Percentiles rank a stretch among this genome's conserved stretches.
Conservation (phyloP, 768 basidiomycete species). For the Lyophyllum semitale region DNA sequence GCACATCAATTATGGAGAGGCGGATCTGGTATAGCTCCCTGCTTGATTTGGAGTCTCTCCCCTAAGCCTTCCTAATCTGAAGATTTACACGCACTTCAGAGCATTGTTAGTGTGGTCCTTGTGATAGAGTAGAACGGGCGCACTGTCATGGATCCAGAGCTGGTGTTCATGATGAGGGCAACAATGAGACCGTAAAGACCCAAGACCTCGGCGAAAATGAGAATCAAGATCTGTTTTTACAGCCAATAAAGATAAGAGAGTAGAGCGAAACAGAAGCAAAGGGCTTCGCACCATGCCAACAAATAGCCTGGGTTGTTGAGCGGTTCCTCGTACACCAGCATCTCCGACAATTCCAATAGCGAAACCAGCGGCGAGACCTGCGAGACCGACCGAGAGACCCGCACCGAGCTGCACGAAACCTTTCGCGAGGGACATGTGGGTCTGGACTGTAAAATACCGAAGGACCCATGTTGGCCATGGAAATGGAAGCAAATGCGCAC, state of each 20-base stretch:
- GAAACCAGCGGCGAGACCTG: slow-evolving; percentile 96
- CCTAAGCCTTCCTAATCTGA: slow-evolving; percentile 1
- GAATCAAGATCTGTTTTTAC: slow-evolving; percentile 78
- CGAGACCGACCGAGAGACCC: slow-evolving; percentile 88
- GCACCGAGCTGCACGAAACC: slow-evolving; percentile 95
- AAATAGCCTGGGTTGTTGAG: slow-evolving; percentile 92
- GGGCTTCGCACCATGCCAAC: slow-evolving; percentile 79
- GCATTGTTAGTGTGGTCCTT: neutral
- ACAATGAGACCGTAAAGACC: slow-evolving; percentile 72
- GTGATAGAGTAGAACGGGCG: neutral
- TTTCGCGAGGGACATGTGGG: slow-evolving; percentile 86
- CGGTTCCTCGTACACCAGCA: slow-evolving; percentile 96
- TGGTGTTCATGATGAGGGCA: slow-evolving; percentile 94
- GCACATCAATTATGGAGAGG: slow-evolving; percentile 18
- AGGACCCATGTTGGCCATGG: neutral
- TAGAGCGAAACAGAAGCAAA: neutral
- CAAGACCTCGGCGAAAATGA: slow-evolving; percentile 92
- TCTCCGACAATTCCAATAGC: slow-evolving; percentile 99
- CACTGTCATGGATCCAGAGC: slow-evolving; percentile 33
- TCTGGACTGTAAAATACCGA: slow-evolving; percentile 48
- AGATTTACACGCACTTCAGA: slow-evolving; percentile 8
- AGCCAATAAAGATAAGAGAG: slow-evolving; percentile 4
- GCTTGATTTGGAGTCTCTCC: slow-evolving; percentile 1
- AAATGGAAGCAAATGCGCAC: neutral
- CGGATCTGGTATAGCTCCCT: slow-evolving; percentile 15